phyloP scores from a whole-genome alignment of 371 early-diverging fungal genomes.

The Batkoa obscura region DNA sequence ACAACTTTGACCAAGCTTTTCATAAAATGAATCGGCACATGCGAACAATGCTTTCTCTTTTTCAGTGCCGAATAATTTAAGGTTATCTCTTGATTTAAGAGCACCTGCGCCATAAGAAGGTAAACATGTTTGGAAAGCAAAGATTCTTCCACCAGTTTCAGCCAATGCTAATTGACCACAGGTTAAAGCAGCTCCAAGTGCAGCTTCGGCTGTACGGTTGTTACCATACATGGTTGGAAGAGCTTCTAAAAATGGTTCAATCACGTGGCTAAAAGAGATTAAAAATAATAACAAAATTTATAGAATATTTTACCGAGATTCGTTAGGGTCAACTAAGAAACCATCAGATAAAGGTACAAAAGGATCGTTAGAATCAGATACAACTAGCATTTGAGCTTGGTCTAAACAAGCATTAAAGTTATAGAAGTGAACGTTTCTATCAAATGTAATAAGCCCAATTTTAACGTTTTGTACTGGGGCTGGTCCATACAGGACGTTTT shows the following conservation, averaged over 20 bases:
- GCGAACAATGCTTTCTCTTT: conserved; percentile 70
- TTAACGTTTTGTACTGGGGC: conserved; percentile 27
- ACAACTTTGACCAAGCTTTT: conserved; percentile 53
- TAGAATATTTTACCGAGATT: conserved; percentile 7
- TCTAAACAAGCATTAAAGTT: conserved; percentile 59
- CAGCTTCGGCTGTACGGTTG: conserved; percentile 47
- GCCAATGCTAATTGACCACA: conserved; percentile 55
- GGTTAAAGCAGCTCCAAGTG: conserved; percentile 67
- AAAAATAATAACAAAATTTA: conserved; percentile 36
- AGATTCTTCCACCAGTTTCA: conserved; percentile 64
- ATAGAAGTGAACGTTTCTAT: conserved; percentile 86
- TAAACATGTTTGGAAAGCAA: conserved; percentile 60
- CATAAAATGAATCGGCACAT: conserved; percentile 74
- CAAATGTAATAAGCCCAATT: conserved; percentile 81
- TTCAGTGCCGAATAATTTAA: conserved; percentile 67
- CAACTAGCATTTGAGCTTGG: conserved; percentile 88
- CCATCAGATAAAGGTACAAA: conserved; percentile 84
- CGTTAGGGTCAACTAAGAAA: conserved; percentile 59
- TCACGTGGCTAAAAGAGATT: conserved; percentile 23
- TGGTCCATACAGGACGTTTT: conserved; percentile 40
- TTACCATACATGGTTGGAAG: conserved; percentile 66
- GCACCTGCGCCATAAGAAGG: conserved; percentile 76
- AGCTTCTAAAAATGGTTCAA: conserved; percentile 58
- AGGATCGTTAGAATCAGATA: conserved; percentile 74
- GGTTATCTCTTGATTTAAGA: conserved; percentile 68